Conservation (phyloP, 257 asterid genomes). For the Phtheirospermum japonicum region DNA sequence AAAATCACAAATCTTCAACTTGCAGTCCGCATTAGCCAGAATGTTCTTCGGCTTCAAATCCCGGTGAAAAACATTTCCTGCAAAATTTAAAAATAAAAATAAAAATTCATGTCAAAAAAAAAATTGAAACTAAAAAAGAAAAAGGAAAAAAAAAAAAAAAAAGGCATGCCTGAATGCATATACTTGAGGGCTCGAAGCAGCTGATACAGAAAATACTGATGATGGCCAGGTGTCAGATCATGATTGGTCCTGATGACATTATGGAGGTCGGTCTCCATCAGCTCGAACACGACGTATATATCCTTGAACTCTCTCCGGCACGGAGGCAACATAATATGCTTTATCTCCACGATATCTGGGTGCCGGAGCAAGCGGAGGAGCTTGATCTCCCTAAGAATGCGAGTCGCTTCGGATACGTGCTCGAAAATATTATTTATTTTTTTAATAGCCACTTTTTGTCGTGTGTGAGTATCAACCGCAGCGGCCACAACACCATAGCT, state of each 20-base stretch:
- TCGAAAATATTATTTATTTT: conserved; percentile 69
- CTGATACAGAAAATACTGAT: conserved; percentile 72
- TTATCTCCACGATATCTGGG: conserved; percentile 71
- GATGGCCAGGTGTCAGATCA: conserved; percentile 69
- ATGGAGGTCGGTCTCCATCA: conserved; percentile 86
- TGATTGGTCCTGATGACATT: conserved; percentile 64
- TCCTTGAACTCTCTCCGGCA: conserved; percentile 77
- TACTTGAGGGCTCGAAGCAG: conserved; percentile 75
- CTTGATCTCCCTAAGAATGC: conserved; percentile 79
- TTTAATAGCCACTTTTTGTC: conserved; percentile 78
- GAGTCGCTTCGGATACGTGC: conserved; percentile 74
- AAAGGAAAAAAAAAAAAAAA: neutral
- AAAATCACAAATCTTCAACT: conserved; percentile 78
- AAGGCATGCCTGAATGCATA: conserved; percentile 56
- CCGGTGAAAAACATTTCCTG: conserved; percentile 78
- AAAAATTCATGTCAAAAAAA: neutral
- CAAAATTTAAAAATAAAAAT: conserved; percentile 27
- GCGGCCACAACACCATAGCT: conserved; percentile 81
- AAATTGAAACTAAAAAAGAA: too few relatives aligned
- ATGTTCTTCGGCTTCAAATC: conserved; percentile 76
- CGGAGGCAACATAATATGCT: conserved; percentile 76
- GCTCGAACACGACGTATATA: conserved; percentile 69
- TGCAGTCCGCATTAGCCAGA: conserved; percentile 83
- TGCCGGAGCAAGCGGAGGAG: conserved; percentile 67
- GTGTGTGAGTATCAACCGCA: conserved; percentile 73